Evolutionary conservation across 176 grass and related monocot genomes (phyloP), one percentile per base, ranked within the genome.

Genomic region (Panicum miliaceum): DNA sequence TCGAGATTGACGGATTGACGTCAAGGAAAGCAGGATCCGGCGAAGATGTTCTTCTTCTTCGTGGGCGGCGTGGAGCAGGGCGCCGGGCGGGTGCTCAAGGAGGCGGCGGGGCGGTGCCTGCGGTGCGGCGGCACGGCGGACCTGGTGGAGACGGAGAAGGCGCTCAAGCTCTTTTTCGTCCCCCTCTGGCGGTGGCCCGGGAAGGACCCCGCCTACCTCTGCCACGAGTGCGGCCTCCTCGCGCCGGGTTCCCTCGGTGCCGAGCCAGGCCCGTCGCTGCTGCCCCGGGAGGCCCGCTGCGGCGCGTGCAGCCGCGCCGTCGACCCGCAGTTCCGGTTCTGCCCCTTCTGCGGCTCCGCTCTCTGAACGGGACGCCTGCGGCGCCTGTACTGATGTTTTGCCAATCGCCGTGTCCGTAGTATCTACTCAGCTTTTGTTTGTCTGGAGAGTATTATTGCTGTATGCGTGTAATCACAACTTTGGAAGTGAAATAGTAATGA

Each of bases 21-120:
- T 9, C n/a, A n/a, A n/a, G n/a, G n/a, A n/a, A n/a, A 9, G 14
- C 6, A 40, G 50, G n/a, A 10, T 27, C 71, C 0, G 52, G 41
- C 51, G 29, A 26, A 67, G 77, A 95, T 98, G 93, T 93, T 95
- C 82, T 98, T 95, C 87, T 93, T 95, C 91, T 95, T 98, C 80
- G 84, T 88, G 10, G 96, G 96, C 50, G 91, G 93, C 43, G 64
- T 98, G 48, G 87, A 98, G 82, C 85, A 89, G 54, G 80, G 85
- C 3, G 93, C 78, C 1, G 91, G 89, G 74, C 84, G 90, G 77
- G 85, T 93, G 53, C 85, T 98, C 3, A 93, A 90, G 82, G 96
- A 90, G 56, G 87, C 73, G 51, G 95, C 86, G 15, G 90, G 92
- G 42, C 75, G 93, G 81, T 98, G 96, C 87, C n/a, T 95, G 56